Evolutionary conservation across 23 red algal genomes (phyloP), one percentile per base, ranked within the genome.

Genomic region (Gracilaria gracilis): DNA sequence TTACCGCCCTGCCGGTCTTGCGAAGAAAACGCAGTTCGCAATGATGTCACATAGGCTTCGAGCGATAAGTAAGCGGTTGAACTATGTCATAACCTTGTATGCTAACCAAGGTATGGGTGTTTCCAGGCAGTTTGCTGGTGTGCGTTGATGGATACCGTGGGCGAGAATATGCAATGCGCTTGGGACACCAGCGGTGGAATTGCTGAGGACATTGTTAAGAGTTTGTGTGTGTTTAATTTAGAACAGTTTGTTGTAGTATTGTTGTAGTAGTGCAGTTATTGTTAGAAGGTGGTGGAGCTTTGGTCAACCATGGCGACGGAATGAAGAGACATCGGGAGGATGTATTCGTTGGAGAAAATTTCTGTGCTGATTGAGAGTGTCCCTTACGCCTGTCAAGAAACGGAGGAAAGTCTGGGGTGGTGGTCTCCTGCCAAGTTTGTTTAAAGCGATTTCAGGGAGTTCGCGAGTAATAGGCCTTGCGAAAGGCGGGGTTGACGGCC

Each of bases 381-480:
- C 16, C 64, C 37, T 32, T 69, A 13, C 32, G 32, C 64, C 12
- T 0, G 8, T 36, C 7, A 12, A 20, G 37, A 38, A 37, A 8
- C 9, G 25, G 2, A 64, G 31, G 4, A 12, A 0, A 24, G 0
- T n/a, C 2, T 36, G 42, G 13, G 23, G 6, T 19, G 39, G 17
- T 23, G 8, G 39, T 16, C 42, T 51, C 6, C 50, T 48, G 9
- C 42, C 42, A 8, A 50, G 72, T 77, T 77, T 9, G 21, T 28
- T 50, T 28, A 77, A 48, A 37, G 36, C 9, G 42, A 29, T 29
- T 40, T 77, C 27, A 77, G n/a, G 72, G 72, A 46, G 72, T 77
- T 77, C 28, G 72, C 72, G 72, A 77, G 72, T 77, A 23, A 25
- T 29, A 77, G 72, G 9, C 50, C 46, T 77, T 77, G 14, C 72